phyloP scores from a whole-genome alignment of 1,284 basidiomycete genomes.

The Melampsora occidentalis region DNA sequence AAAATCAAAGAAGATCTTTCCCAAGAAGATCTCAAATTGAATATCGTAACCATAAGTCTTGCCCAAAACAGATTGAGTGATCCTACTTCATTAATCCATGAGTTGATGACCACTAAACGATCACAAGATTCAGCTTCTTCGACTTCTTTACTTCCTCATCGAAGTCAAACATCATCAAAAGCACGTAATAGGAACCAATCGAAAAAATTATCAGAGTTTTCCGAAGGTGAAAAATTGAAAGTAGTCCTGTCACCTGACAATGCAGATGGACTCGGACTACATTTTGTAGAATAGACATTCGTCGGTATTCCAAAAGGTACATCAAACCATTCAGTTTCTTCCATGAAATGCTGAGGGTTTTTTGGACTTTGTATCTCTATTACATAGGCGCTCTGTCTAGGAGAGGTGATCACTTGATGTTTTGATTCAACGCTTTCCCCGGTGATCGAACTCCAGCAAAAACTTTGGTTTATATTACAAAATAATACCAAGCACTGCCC shows the following conservation, averaged over 20 bases:
- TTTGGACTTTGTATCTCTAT: too few species aligned
- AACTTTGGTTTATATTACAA: too few species aligned
- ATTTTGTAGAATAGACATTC: not conserved
- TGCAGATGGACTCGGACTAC: not conserved
- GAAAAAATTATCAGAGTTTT: not conserved
- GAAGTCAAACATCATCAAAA: not conserved
- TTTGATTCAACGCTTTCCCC: too few species aligned
- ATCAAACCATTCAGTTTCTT: too few species aligned
- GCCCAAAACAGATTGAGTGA: not conserved
- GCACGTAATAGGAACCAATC: not conserved
- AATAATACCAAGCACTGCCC: too few species aligned
- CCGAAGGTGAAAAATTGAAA: not conserved
- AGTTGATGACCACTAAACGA: not conserved
- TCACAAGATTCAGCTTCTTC: not conserved
- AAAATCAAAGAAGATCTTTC: not conserved
- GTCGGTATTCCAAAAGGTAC: too few species aligned
- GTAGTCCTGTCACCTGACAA: not conserved
- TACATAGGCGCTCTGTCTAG: too few species aligned
- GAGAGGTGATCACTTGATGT: too few species aligned
- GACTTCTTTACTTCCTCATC: not conserved
- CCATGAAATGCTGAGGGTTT: too few species aligned
- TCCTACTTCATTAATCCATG: constrained; percentile 6
- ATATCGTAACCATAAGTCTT: not conserved
- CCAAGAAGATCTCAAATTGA: not conserved
- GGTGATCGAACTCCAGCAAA: too few species aligned